These are phyloP conservation scores for Ophiocytium majus DNA, from an alignment of 352 stramenopile genomes.

Conservation along the genomic window DNA sequence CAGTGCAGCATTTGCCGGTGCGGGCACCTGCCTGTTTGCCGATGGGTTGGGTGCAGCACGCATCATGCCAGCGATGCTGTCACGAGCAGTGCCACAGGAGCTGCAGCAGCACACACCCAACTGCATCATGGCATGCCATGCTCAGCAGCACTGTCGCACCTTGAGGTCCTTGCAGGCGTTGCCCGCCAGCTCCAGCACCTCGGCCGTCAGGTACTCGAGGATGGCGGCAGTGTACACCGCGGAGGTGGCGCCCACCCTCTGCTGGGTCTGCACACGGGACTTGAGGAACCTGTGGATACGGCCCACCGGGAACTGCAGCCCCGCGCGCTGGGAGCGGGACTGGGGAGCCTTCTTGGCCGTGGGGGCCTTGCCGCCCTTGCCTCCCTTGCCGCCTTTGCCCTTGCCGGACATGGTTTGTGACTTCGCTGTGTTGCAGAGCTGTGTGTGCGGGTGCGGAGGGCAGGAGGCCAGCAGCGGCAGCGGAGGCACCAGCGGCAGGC, in stretches of 20 bases:
- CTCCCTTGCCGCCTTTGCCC: slow-evolving; percentile 78
- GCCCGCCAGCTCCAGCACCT: slow-evolving; percentile 98
- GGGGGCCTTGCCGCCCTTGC: slow-evolving; percentile 98
- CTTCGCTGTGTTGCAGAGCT: neutral
- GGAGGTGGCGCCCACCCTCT: slow-evolving; percentile 97
- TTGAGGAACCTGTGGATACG: slow-evolving; percentile 99
- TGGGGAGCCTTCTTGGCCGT: slow-evolving; percentile 98
- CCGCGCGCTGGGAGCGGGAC: slow-evolving; percentile 94
- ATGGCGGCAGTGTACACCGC: slow-evolving; percentile 98
- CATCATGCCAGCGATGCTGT: no score
- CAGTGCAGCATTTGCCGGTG: no score
- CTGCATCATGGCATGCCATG: no score
- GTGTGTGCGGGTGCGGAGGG: no score
- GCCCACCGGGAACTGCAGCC: slow-evolving; percentile 98
- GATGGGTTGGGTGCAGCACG: no score
- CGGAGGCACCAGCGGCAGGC: no score
- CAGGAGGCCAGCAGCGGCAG: no score
- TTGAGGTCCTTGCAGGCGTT: slow-evolving; percentile 92
- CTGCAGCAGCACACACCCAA: no score
- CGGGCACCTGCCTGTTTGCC: no score
- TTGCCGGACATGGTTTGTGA: slow-evolving; percentile 65
- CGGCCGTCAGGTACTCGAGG: slow-evolving; percentile 98
- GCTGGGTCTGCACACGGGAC: slow-evolving; percentile 93
- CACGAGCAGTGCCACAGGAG: no score
- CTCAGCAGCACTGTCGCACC: no score